These are phyloP conservation scores for Cronartium quercuum DNA, from an alignment of 1,284 basidiomycete species.

Conservation along the genomic window DNA sequence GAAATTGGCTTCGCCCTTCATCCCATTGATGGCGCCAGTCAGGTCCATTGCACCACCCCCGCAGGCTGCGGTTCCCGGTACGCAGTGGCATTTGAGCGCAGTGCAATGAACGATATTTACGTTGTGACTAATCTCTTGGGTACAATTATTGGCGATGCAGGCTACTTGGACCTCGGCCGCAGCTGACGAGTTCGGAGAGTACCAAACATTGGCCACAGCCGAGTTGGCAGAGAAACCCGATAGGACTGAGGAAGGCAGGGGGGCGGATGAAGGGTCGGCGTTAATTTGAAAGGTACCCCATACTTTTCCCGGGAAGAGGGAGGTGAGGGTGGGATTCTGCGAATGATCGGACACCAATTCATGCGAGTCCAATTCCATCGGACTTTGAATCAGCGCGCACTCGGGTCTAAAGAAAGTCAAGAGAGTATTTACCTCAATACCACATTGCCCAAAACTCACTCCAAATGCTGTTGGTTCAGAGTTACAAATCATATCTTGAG, in stretches of 20 bases:
- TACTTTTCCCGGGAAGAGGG: slow-evolving; percentile 13
- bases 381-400: background rate
- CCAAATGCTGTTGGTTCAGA: slow-evolving; percentile 20
- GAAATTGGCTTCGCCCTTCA: slow-evolving; percentile 56
- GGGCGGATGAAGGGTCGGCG: slow-evolving; percentile 3
- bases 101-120: slow-evolving; percentile 62
- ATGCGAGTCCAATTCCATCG: background rate
- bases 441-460: slow-evolving; percentile 29
- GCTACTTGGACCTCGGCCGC: slow-evolving; percentile 56
- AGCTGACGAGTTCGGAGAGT: slow-evolving; percentile 8
- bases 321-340: slow-evolving; percentile 21
- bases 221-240: background rate
- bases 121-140: slow-evolving; percentile 51
- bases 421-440: slow-evolving; percentile 8
- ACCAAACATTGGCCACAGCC: slow-evolving; percentile 3
- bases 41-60: slow-evolving; percentile 56
- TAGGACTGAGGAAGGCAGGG: slow-evolving; percentile 4
- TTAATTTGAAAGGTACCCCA: slow-evolving; percentile 11
- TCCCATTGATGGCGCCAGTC: slow-evolving; percentile 57
- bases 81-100: slow-evolving; percentile 66
- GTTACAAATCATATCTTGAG: slow-evolving; percentile 19
- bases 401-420: background rate
- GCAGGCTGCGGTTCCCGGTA: slow-evolving; percentile 65
- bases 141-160: slow-evolving; percentile 65
- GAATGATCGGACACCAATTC: background rate